Base-by-base conservation (phyloP, 768 basidiomycete genomes). In the Termitomyces sp. region DNA sequence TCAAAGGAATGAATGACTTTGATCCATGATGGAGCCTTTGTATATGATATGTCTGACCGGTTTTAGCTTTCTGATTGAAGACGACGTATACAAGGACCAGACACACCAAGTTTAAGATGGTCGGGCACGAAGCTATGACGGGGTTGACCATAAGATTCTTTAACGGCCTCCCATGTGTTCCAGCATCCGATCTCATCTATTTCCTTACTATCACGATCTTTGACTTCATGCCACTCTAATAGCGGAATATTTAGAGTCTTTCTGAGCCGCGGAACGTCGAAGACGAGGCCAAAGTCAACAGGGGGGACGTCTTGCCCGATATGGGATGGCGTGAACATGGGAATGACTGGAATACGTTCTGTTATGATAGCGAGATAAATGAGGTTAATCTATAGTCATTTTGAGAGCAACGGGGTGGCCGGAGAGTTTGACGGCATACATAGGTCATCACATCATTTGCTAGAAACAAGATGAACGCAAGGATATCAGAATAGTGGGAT, bases 391-490 rank as follows among this genome's bases (percentile, higher is more conserved):
- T 80, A 45, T 46, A 48, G 33, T 54, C 49, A 33, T 24, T 27
- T 54, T 44, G 24, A 37, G 49, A 41, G 53, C 13, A 15, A 53
- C 4, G 27, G n/a, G 31, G 31, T 41, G 31, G 6, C 18, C 8
- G 44, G 47, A 54, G 22, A 24, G 18, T 36, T 45, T 24, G 33
- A 30, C 8, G 16, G 4, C 57, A 46, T 45, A 84, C 84, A 66
- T 84, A 86, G 58, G 88, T 88, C 82, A 89, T 87, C 33, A 89
- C 86, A 72, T 89, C 87, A 75, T 90, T 90, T 7, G 88, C 87
- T 89, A 63, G 56, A 61, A 60, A 42, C 37, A 51, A 56, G 45
- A 55, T 68, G 48, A 55, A 50, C 4, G 30, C n/a, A 47, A 27
- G 24, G 39, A 16, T 47, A 27, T 44, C 11, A 45, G 60, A 20